Evolutionary conservation across 345 rosid species (phyloP).

Genomic region (Salix viminalis): DNA sequence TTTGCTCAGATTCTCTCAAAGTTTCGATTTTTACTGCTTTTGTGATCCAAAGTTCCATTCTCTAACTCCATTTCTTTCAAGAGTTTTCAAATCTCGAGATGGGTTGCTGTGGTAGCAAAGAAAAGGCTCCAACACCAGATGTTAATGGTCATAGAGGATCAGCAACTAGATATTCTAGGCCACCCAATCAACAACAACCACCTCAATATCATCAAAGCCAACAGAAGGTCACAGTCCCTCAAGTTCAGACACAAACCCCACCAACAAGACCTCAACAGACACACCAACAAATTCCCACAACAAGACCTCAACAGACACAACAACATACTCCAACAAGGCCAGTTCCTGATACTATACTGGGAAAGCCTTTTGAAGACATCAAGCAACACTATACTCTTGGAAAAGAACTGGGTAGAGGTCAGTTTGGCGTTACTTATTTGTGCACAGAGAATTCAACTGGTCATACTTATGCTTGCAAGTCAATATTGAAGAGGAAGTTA

Average conservation of each 20-base stretch:
- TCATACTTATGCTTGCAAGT: slow-evolving; percentile 65
- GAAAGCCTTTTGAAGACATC: slow-evolving; percentile 65
- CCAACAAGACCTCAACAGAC: slow-evolving; percentile 5
- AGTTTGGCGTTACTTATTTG: slow-evolving; percentile 67
- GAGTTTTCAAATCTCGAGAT: slow-evolving; percentile 18
- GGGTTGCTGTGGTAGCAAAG: slow-evolving; percentile 63
- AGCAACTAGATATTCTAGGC: slow-evolving; percentile 17
- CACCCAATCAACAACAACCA: slow-evolving; percentile 15
- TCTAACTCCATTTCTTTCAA: background rate
- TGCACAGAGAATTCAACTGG: slow-evolving; percentile 78
- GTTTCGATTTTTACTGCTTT: background rate
- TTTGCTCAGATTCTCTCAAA: background rate
- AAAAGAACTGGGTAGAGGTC: slow-evolving; percentile 79
- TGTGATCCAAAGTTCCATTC: background rate
- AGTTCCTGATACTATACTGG: slow-evolving; percentile 48
- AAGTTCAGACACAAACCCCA: slow-evolving; percentile 12
- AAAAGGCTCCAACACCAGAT: slow-evolving; percentile 27
- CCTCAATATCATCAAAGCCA: slow-evolving; percentile 24
- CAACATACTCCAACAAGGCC: slow-evolving; percentile 6
- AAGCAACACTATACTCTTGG: slow-evolving; percentile 50
- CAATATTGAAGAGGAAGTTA: slow-evolving; percentile 72
- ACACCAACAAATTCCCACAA: slow-evolving; percentile 1
- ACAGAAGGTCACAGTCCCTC: slow-evolving; percentile 28
- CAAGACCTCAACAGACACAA: background rate
- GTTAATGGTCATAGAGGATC: slow-evolving; percentile 26